Evolutionary conservation across 345 rosid genomes (phyloP), one percentile per base, ranked within the genome.

Genomic region (Gossypium bickii): DNA sequence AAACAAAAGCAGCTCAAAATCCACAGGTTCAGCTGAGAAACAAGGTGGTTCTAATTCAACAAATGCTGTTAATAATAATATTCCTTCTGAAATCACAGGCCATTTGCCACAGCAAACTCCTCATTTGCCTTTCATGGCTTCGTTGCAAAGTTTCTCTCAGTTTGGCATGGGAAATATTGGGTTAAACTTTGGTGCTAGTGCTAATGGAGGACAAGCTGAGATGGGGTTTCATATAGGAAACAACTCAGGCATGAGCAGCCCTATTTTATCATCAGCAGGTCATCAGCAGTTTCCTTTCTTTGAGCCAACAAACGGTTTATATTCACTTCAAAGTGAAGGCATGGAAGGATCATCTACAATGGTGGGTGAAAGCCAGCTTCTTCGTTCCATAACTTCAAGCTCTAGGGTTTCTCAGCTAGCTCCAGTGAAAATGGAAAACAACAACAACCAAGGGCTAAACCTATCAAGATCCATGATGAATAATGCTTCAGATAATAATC

Each of bases 401-500:
- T 78, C 91, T 85, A 86, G 97, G 86, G 87, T 76, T 88, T 83
- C 87, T 75, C 87, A 87, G 52, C 8, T 82, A 13, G 81, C 85
- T 75, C 84, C 87, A 7, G 81, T 88, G 56, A 91, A 91, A 81
- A 84, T 77, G 83, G 93, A 91, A 78, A 85, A 77, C 20, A 73
- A 72, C 18, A 85, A 76, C 15, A 71, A 74, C n/a, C 83, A 56
- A 70, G 78, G 79, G 58, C 51, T 82, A 52, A 88, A 83, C 77
- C 63, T 87, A 17, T 66, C 88, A 3, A 80, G 82, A 76, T 82
- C 81, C 45, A 66, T 72, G 56, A 43, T 82, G 73, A 82, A 80
- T 53, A 18, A 18, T 24, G 57, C 77, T 55, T 48, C 86, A 2
- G 84, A 86, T 66, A 80, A 82, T 76, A 83, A 76, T 49, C 90